These are phyloP conservation scores for Lupinus albus DNA, from an alignment of 306 rosid genomes.

Conservation along the genomic window DNA sequence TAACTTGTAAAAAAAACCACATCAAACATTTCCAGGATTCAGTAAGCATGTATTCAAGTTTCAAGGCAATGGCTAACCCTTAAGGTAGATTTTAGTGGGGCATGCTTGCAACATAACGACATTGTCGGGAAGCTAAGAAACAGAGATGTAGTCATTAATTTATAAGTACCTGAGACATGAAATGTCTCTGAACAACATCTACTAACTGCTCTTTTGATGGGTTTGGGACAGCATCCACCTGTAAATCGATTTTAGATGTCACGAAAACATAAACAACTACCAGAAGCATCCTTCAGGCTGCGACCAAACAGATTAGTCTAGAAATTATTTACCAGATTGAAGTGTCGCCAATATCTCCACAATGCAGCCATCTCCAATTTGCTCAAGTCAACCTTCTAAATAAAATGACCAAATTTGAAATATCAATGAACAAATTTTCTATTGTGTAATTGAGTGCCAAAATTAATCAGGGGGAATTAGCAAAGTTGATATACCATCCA, in stretches of 20 bases:
- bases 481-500: constrained; percentile 57
- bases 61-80: not conserved
- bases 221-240: constrained; percentile 82
- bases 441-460: not conserved
- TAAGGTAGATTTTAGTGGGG: not conserved
- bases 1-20: not conserved
- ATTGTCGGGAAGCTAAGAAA: not conserved
- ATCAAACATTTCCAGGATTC: not conserved
- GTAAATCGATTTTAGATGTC: constrained; percentile 12
- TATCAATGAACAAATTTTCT: not conserved
- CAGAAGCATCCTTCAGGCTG: not conserved
- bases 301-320: not conserved
- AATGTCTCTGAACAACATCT: constrained; percentile 93
- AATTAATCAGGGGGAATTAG: constrained; percentile 5
- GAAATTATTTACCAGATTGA: constrained; percentile 75
- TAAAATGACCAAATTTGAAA: not conserved
- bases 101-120: not conserved
- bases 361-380: constrained; percentile 88
- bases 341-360: constrained; percentile 94
- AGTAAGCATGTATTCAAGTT: not conserved
- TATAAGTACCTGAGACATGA: constrained; percentile 81
- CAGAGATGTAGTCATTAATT: not conserved
- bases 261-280: not conserved
- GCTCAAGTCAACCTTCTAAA: constrained; percentile 84
- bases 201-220: constrained; percentile 88